Evolutionary conservation across 306 rosid species (phyloP), one percentile per base, ranked within the genome.

Genomic region (Rosa rugosa): DNA sequence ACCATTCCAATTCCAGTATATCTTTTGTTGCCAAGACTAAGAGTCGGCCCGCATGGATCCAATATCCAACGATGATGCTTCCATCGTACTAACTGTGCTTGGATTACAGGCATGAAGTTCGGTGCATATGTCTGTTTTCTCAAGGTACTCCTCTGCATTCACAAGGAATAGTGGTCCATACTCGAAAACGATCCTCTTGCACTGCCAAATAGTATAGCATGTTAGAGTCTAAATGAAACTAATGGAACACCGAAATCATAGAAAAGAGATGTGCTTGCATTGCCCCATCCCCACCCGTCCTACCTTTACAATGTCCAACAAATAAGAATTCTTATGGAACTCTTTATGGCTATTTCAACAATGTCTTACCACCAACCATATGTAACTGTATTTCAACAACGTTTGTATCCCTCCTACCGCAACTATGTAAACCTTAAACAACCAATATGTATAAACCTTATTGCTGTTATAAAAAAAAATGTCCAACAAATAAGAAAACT

Each of bases 111-210:
- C 96, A 75, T 90, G 96, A 57, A 93, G 76, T 16, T 80, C 79
- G 14, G 75, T 83, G 93, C 99, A 93, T 79, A 95, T 70, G 76
- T 95, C 94, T 42, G 84, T 81, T 12, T 75, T 79, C 79, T 91
- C 97, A 8, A 95, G 87, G 82, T 88, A 83, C 85, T 91, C 90
- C 90, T 91, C 92, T 36, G 96, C 91, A 82, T 91, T 90, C 53
- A 81, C 71, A 49, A 91, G 80, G 59, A 90, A 20, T 41, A 89
- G 54, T 8, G 97, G 94, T 72, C 96, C 97, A 71, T 88, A 95
- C 82, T 91, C 82, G 57, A 93, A 89, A 36, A 93, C 94, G 23
- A 90, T 13, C 73, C 50, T 90, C 94, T 95, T 95, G 92, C 97
- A 95, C 97, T 92, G 97, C 88, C 80, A 83, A 77, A 76, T 23